phyloP scores from a whole-genome alignment of 495 filamentous ascomycete species.

The Staphylotrichum tortipilum region DNA sequence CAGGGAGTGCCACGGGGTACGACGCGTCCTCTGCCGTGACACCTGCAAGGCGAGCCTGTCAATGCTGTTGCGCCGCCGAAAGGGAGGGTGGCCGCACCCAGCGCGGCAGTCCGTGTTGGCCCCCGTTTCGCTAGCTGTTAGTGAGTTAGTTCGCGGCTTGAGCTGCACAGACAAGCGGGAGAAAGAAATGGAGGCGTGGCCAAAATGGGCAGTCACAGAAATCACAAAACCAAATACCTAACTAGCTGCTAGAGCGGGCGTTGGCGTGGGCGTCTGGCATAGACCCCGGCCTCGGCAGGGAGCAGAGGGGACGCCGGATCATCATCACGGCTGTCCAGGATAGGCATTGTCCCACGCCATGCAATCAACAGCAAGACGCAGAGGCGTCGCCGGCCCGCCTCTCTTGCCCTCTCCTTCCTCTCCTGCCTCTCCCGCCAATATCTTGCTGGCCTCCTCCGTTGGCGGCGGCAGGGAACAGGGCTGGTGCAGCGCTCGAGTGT shows the following conservation, averaged over 20 bases:
- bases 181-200: constrained; percentile 1
- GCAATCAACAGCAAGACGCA: neutral
- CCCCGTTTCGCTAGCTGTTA: too few relatives aligned
- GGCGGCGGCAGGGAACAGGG: neutral
- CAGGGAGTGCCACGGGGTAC: constrained; percentile 1
- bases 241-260: too few relatives aligned
- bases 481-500: neutral
- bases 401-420: neutral
- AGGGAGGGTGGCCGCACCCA: constrained; percentile 5
- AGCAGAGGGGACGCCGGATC: neutral
- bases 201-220: constrained; percentile 1
- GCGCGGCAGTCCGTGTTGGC: constrained; percentile 4
- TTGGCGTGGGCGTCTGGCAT: neutral
- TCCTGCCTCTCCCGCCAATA: too few relatives aligned
- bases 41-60: constrained; percentile 13
- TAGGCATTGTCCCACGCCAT: neutral
- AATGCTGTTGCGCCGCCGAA: constrained; percentile 3
- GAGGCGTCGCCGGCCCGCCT: neutral
- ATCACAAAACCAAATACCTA: too few relatives aligned
- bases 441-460: too few relatives aligned
- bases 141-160: too few relatives aligned
- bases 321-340: neutral
- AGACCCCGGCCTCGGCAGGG: neutral
- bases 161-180: constrained; percentile 2
- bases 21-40: constrained; percentile 5